phyloP scores from a whole-genome alignment of 106 monocot genomes.

The Ottelia alismoides region DNA sequence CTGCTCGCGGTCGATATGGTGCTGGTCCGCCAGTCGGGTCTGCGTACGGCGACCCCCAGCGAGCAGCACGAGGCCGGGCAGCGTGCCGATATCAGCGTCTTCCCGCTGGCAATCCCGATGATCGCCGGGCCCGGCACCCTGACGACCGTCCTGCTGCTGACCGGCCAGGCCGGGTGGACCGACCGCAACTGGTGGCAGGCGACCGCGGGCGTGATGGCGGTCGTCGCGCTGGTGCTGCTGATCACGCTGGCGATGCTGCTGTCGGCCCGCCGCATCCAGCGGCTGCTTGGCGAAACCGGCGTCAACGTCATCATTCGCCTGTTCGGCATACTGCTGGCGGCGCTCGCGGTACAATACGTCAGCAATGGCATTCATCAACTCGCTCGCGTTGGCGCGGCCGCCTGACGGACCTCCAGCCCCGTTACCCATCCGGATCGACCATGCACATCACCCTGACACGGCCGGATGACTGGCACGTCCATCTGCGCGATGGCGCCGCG shows the following conservation, averaged over 20 bases:
- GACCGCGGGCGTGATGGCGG: not conserved
- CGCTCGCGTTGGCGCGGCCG: too few relatives aligned
- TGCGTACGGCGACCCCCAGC: not conserved
- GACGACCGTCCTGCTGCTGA: not conserved
- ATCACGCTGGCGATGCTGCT: not conserved
- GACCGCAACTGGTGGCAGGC: too few relatives aligned
- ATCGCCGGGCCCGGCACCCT: not conserved
- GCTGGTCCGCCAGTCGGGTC: not conserved
- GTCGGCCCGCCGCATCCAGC: not conserved
- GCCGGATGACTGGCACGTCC: too few relatives aligned
- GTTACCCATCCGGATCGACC: too few relatives aligned
- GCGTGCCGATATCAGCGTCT: not conserved
- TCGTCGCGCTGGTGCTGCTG: not conserved
- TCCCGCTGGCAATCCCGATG: not conserved
- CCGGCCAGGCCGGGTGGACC: not conserved
- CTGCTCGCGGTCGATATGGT: not conserved
- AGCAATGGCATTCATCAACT: not conserved
- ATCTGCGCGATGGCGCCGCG: too few relatives aligned
- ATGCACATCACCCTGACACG: too few relatives aligned
- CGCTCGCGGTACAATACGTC: not conserved
- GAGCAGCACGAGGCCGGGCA: too few relatives aligned
- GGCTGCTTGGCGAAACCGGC: not conserved
- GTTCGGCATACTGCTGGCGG: not conserved
- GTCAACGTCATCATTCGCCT: not conserved
- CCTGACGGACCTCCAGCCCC: too few relatives aligned